Percentiles rank a stretch among this genome's conserved stretches.
phyloP scores from a whole-genome alignment of 306 rosid genomes.

The Spatholobus suberectus region DNA sequence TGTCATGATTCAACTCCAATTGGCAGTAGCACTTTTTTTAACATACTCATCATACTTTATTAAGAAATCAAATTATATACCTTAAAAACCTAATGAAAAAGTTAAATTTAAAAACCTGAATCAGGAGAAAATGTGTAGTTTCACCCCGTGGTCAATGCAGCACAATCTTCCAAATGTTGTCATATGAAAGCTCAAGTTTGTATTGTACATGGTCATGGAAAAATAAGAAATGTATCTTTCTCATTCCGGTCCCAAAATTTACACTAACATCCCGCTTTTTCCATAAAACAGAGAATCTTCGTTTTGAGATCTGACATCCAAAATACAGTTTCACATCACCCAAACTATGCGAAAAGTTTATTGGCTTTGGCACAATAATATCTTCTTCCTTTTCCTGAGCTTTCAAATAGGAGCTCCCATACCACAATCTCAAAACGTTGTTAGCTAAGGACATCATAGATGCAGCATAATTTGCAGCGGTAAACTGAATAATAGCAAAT shows the following conservation, averaged over 20 bases:
- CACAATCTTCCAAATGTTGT: conserved; percentile 75
- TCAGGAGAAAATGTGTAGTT: conserved; percentile 57
- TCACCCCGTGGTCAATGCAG: conserved; percentile 50
- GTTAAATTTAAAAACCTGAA: conserved; percentile 66
- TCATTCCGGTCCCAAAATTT: conserved; percentile 56
- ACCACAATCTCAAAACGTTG: neutral
- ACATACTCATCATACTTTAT: neutral
- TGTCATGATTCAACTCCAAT: too few relatives aligned
- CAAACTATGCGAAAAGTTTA: conserved; percentile 43
- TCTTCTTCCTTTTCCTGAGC: conserved; percentile 56
- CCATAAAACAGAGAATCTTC: conserved; percentile 56
- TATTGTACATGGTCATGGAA: conserved; percentile 35
- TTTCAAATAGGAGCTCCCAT: conserved; percentile 43
- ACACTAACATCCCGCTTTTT: conserved; percentile 43
- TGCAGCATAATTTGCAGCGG: conserved; percentile 39
- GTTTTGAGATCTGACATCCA: conserved; percentile 69
- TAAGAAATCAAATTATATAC: neutral
- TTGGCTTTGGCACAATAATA: conserved; percentile 63
- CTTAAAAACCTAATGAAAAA: neutral
- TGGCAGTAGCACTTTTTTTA: neutral
- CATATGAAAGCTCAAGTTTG: conserved; percentile 65
- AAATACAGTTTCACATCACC: conserved; percentile 52
- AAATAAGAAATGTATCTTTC: conserved; percentile 53
- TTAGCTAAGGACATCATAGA: conserved; percentile 42
- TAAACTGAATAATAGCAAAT: conserved; percentile 75